These are phyloP conservation scores for Anastatica hierochuntica DNA, from an alignment of 345 rosid genomes.

Conservation along the genomic window DNA sequence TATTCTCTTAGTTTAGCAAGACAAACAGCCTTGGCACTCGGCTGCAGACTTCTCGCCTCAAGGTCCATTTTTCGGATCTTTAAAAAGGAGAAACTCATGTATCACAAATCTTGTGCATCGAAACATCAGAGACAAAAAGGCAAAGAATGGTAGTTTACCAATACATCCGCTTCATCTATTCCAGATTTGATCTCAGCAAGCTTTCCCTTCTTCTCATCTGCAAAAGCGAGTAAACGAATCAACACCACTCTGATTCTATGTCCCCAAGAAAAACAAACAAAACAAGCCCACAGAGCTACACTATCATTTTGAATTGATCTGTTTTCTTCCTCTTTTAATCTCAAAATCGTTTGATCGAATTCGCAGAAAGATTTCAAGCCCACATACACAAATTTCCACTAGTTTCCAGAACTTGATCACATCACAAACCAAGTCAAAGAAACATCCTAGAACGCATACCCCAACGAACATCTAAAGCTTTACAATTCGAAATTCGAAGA, in stretches of 20 bases:
- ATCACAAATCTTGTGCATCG: not conserved
- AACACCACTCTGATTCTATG: not conserved
- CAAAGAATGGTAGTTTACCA: slow-evolving; percentile 32
- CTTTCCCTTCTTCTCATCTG: slow-evolving; percentile 52
- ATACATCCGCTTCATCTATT: slow-evolving; percentile 65
- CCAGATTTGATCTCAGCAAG: slow-evolving; percentile 53
- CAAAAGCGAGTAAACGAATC: not conserved
- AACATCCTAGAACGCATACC: not conserved
- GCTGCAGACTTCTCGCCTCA: slow-evolving; percentile 80
- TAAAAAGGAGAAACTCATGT: not conserved
- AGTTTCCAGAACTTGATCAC: not conserved
- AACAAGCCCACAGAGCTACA: not conserved
- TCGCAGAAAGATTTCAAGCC: not conserved
- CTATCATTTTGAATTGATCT: not conserved
- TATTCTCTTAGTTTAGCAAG: slow-evolving; percentile 82
- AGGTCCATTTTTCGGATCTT: slow-evolving; percentile 85
- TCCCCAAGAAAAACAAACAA: not conserved
- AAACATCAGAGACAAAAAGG: not conserved
- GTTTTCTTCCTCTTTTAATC: not conserved
- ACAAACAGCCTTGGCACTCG: slow-evolving; percentile 57
- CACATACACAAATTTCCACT: not conserved
- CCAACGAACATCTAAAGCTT: not conserved
- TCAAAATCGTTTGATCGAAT: not conserved
- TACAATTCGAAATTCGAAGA: not conserved
- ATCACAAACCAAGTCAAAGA: not conserved